Evolutionary conservation across 306 rosid species (phyloP).

Genomic region (Glycyrrhiza uralensis): DNA sequence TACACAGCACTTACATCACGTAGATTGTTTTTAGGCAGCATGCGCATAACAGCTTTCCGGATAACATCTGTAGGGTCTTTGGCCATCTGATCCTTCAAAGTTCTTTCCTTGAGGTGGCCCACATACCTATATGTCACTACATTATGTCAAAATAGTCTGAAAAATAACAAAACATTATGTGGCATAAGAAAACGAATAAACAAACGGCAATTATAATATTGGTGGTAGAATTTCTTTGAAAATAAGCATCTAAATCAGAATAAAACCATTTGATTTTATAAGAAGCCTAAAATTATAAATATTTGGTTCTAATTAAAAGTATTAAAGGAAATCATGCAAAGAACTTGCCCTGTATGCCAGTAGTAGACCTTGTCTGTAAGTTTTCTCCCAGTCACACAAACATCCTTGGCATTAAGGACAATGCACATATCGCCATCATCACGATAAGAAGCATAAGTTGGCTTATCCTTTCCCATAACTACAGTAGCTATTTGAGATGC

Average conservation of each 20-base stretch:
- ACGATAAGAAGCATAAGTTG: constrained; percentile 82
- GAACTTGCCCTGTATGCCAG: constrained; percentile 94
- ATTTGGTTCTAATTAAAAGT: not conserved
- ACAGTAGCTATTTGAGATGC: constrained; percentile 97
- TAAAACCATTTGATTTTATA: constrained; percentile 14
- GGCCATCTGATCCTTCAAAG: constrained; percentile 78
- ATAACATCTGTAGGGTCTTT: constrained; percentile 95
- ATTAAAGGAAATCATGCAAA: not conserved
- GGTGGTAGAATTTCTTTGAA: not conserved
- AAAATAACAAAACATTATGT: not conserved
- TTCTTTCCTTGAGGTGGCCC: constrained; percentile 86
- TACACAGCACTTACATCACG: constrained; percentile 64
- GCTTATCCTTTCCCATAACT: constrained; percentile 89
- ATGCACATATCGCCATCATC: constrained; percentile 97
- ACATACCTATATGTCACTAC: constrained; percentile 59
- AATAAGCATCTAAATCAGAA: constrained; percentile 11
- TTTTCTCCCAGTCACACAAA: constrained; percentile 83
- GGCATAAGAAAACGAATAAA: not conserved
- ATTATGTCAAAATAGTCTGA: constrained; percentile 29
- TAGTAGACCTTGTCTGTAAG: constrained; percentile 80
- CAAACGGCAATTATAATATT: not conserved
- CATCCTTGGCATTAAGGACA: constrained; percentile 91
- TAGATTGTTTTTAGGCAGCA: constrained; percentile 91
- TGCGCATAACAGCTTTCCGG: constrained; percentile 90
- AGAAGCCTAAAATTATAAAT: not conserved